These are phyloP conservation scores for Euphorbia lathyris DNA, from an alignment of 345 rosid species.

Conservation along the genomic window DNA sequence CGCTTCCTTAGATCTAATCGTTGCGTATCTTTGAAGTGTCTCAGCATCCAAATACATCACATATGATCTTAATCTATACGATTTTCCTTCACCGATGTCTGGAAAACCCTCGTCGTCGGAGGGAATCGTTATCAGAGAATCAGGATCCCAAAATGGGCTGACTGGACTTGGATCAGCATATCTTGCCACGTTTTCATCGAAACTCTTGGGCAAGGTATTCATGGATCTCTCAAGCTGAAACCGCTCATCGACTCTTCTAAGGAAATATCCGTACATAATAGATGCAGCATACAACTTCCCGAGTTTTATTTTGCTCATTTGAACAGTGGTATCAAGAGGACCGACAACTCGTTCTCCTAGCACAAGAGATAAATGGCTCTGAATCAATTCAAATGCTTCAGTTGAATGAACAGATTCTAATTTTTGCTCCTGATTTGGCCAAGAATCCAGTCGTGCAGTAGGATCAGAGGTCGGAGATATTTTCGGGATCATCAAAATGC, in stretches of 20 bases:
- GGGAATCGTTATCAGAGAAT: constrained; percentile 55
- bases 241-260: constrained; percentile 82
- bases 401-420: constrained; percentile 82
- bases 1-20: constrained; percentile 86
- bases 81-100: constrained; percentile 36
- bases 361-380: constrained; percentile 71
- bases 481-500: constrained; percentile 75
- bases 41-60: constrained; percentile 83
- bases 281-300: constrained; percentile 95
- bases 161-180: constrained; percentile 43
- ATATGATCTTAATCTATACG: constrained; percentile 63
- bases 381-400: constrained; percentile 95
- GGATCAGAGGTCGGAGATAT: constrained; percentile 68
- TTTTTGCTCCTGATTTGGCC: constrained; percentile 92
- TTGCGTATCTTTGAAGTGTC: constrained; percentile 89
- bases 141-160: constrained; percentile 67
- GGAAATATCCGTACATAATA: constrained; percentile 85
- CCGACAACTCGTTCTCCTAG: constrained; percentile 74
- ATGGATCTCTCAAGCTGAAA: constrained; percentile 83
- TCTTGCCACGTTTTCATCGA: constrained; percentile 36
- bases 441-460: constrained; percentile 70
- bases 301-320: constrained; percentile 84
- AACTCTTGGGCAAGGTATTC: constrained; percentile 73
- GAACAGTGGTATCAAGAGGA: constrained; percentile 59
- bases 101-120: constrained; percentile 41